A percentile compares a stretch with the other conserved stretches of the same genome.
Conservation (phyloP, 192 early-diverging fungal genomes). For the Coemansia sp. region DNA sequence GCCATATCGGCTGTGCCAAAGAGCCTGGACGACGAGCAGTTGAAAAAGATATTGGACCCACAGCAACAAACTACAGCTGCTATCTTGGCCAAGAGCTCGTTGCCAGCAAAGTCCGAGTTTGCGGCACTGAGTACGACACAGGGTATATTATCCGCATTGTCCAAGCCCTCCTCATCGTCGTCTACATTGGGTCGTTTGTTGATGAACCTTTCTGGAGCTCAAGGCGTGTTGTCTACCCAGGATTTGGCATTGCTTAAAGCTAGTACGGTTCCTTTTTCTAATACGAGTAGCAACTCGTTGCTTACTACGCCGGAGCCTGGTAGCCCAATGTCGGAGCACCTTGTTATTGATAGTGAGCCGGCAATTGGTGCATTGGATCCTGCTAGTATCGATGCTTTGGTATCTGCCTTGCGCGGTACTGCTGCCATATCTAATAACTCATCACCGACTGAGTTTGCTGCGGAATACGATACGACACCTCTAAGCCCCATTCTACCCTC, state of each 20-base stretch:
- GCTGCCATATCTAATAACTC: slow-evolving; percentile 27
- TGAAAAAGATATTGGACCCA: slow-evolving; percentile 53
- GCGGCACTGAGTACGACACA: slow-evolving; percentile 16
- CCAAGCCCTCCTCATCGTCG: slow-evolving; percentile 26
- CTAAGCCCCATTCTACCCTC: neutral
- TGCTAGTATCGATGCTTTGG: slow-evolving; percentile 43
- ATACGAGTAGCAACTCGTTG: slow-evolving; percentile 2
- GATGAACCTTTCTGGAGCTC: slow-evolving; percentile 29
- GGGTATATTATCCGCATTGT: slow-evolving; percentile 30
- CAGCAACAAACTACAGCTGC: slow-evolving; percentile 26
- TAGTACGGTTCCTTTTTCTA: neutral
- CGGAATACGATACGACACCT: neutral
- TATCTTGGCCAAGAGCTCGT: slow-evolving; percentile 16
- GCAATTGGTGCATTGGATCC: slow-evolving; percentile 21
- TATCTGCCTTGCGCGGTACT: slow-evolving; percentile 40
- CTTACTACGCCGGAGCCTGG: slow-evolving; percentile 30
- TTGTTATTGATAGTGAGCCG: slow-evolving; percentile 18
- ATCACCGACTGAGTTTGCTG: neutral
- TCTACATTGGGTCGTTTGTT: slow-evolving; percentile 33
- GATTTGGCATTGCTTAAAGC: slow-evolving; percentile 44
- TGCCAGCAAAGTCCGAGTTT: slow-evolving; percentile 31
- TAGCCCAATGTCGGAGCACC: slow-evolving; percentile 20
- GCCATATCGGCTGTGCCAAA: slow-evolving; percentile 54
- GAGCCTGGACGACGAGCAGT: slow-evolving; percentile 57
- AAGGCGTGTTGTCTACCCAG: slow-evolving; percentile 45